Percentiles rank a stretch among this genome's conserved stretches.
Conservation (phyloP, 2,329 filamentous ascomycete species). For the Diaporthe capsici region DNA sequence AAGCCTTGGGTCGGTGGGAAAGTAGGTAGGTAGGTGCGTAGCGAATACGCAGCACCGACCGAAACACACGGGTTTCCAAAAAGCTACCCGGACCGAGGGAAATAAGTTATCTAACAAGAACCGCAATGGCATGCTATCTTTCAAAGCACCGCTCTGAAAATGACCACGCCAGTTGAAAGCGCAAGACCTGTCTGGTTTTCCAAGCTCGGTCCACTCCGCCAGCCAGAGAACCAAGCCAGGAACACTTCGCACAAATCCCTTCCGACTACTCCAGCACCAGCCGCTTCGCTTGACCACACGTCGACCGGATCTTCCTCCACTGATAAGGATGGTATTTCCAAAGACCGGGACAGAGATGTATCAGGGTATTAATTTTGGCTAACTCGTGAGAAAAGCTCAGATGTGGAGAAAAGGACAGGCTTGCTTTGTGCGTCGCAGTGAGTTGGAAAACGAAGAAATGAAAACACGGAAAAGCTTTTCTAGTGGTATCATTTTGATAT, state of each 20-base stretch:
- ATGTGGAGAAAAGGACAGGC: conserved; percentile 30
- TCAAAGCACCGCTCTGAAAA: conserved; percentile 31
- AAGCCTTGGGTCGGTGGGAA: neutral
- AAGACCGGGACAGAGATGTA: conserved; percentile 15
- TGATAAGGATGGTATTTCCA: conserved; percentile 15
- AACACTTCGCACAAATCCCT: conserved; percentile 39
- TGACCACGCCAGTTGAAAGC: conserved; percentile 2
- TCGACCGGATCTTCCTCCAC: conserved; percentile 6
- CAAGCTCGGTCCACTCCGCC: neutral
- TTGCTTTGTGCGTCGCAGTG: conserved; percentile 31
- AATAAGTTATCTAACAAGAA: conserved; percentile 13
- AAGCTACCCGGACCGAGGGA: conserved; percentile 5
- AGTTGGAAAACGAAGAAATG: conserved; percentile 1
- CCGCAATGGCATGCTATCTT: neutral
- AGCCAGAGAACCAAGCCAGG: neutral
- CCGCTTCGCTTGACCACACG: neutral
- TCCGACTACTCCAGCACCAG: conserved; percentile 38
- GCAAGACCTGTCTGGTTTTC: neutral
- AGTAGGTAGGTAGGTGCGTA: neutral
- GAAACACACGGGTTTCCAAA: conserved; percentile 8
- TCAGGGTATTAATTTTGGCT: conserved; percentile 32
- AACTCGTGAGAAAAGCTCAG: conserved; percentile 28
- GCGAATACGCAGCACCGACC: conserved; percentile 5
- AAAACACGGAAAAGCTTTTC: conserved; percentile 43
- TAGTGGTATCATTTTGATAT: conserved; percentile 50